Evolutionary conservation across 495 filamentous ascomycete genomes (phyloP).

Genomic region (Trichoderma asperelloides): DNA sequence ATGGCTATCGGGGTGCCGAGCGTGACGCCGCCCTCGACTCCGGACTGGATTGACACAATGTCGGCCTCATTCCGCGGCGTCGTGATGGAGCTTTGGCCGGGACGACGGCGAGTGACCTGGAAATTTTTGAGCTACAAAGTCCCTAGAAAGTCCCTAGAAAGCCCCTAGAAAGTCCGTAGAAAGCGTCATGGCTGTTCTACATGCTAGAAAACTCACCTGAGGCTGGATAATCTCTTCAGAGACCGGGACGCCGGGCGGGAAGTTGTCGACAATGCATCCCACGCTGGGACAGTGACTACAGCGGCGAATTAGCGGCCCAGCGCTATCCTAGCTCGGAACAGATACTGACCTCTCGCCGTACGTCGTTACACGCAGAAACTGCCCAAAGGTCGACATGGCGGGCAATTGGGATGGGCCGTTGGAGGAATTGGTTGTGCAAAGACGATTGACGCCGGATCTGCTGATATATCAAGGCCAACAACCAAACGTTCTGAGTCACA

Average conservation of each 20-base stretch:
- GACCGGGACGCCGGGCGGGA: constrained; percentile 81
- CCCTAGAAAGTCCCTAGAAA: too few relatives aligned
- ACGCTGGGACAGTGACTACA: constrained; percentile 62
- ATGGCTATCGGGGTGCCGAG: constrained; percentile 88
- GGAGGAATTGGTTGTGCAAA: too few relatives aligned
- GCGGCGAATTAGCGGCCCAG: constrained; percentile 9
- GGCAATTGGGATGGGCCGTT: too few relatives aligned
- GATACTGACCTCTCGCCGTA: constrained; percentile 22
- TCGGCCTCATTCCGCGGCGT: constrained; percentile 94
- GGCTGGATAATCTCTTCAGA: constrained; percentile 88
- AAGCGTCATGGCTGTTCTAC: too few relatives aligned
- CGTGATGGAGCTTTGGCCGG: constrained; percentile 82
- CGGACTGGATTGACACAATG: constrained; percentile 83
- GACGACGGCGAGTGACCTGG: constrained; percentile 74
- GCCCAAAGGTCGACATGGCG: constrained; percentile 96
- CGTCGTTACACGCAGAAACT: constrained; percentile 78
- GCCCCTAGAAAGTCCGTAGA: too few relatives aligned
- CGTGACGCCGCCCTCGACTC: constrained; percentile 86
- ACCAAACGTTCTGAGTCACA: too few relatives aligned
- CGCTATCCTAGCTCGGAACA: too few relatives aligned
- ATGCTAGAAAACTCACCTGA: constrained; percentile 37
- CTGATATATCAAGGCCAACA: too few relatives aligned
- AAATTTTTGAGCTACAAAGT: too few relatives aligned
- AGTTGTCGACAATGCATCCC: constrained; percentile 81
- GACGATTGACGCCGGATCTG: too few relatives aligned